These are phyloP conservation scores for Tolypocladium capitatum DNA, from an alignment of 2,329 filamentous ascomycete species.

Conservation along the genomic window DNA sequence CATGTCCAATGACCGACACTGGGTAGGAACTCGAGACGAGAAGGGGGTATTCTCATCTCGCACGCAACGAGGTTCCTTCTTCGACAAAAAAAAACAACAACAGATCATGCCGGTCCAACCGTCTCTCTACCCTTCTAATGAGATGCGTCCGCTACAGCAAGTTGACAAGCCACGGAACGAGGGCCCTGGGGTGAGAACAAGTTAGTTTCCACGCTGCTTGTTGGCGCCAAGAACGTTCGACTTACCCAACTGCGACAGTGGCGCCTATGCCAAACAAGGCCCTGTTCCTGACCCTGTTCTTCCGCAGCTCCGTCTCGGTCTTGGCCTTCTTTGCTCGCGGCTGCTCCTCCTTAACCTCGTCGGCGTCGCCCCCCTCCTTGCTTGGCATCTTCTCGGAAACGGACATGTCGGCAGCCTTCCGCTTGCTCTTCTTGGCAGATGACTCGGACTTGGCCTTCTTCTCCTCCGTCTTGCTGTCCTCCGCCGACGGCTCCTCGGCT, in stretches of 20 bases:
- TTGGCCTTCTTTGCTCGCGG: conserved; percentile 61
- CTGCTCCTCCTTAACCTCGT: conserved; percentile 24
- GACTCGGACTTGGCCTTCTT: conserved; percentile 24
- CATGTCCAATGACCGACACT: conserved; percentile 1
- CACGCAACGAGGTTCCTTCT: neutral
- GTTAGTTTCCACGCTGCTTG: conserved; percentile 5
- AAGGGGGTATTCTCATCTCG: neutral
- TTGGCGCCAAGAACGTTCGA: conserved; percentile 13
- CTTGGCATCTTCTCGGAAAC: conserved; percentile 43
- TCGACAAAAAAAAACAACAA: neutral
- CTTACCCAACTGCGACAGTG: conserved; percentile 83
- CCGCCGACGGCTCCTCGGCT: conserved; percentile 26
- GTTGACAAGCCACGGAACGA: conserved; percentile 39
- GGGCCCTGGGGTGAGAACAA: conserved; percentile 19
- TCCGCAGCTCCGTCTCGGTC: conserved; percentile 69
- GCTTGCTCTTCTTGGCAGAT: conserved; percentile 45
- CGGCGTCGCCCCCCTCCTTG: conserved; percentile 22
- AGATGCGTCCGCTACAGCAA: conserved; percentile 24
- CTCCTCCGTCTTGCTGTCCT: conserved; percentile 23
- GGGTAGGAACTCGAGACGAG: conserved; percentile 2
- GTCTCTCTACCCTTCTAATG: neutral
- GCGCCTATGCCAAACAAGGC: conserved; percentile 77
- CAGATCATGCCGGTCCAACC: neutral
- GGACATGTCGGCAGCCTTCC: conserved; percentile 60
- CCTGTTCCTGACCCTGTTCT: conserved; percentile 74